Base-by-base conservation (phyloP, 2,329 filamentous ascomycete genomes). In the Colletotrichum sidae region DNA sequence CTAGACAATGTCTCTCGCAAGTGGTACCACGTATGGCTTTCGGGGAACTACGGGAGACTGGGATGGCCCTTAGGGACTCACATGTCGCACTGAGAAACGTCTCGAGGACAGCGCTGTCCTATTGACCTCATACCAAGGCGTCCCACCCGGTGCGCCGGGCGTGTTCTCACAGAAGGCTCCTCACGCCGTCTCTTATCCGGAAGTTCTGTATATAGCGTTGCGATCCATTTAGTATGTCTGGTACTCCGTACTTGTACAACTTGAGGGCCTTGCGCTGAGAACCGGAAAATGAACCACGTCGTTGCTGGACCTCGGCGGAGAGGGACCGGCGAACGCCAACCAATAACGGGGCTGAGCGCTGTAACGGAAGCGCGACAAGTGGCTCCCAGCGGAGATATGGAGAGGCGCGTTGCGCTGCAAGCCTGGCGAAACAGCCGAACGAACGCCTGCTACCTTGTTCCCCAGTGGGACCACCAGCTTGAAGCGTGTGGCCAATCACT, bases 251-350 rank as follows among this genome's bases (percentile, higher is more conserved):
- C 12, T 41, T 8, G 38, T 41, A 41, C 38, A 45, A 3, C 12
- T 8, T 3, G 13, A 45, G 1, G 12, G 13, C 13, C 11, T 45
- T 13, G 38, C 6, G 38, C 38, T 41, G 38, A 41, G 9, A 13
- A 9, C 38, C 9, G 38, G 38, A 13, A 41, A 41, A 9, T 13
- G 38, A 8, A 41, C 12, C 11, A 41, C 56, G 49, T 59, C 35
- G 38, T 39, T 54, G 37, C 55, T 62, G 58, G 51, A 67, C 66
- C 64, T 68, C 64, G 64, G 67, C 64, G 67, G 55, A 65, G 67
- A 50, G 52, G 49, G 49, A 59, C 35, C 49, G 64, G 55, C 39
- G 51, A 52, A 44, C 33, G 12, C 45, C 42, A 46, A 46, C 64
- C 67, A 68, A 68, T 68, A 25, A 45, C 25, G 53, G 41, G 41